Evolutionary conservation across 495 filamentous ascomycete genomes (phyloP).

Genomic region (Elasticomyces elasticus): DNA sequence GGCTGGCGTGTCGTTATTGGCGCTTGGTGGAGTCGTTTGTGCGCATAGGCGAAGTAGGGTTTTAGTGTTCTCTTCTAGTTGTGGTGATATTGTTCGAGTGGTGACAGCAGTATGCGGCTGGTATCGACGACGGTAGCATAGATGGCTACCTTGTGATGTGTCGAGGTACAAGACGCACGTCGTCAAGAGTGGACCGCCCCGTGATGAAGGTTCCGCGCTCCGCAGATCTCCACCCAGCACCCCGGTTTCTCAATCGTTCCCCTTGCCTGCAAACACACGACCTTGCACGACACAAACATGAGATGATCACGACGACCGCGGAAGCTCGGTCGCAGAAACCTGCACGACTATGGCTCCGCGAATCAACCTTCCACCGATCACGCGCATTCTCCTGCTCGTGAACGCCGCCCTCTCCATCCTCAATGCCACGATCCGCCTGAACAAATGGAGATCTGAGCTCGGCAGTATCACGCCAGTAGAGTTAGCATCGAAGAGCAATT

Average conservation of each 20-base stretch:
- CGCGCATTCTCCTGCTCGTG: conserved; percentile 65
- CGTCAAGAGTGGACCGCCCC: too few species aligned
- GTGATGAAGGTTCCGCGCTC: too few species aligned
- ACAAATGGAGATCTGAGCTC: conserved; percentile 39
- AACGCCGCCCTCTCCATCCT: conserved; percentile 68
- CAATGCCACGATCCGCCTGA: conserved; percentile 67
- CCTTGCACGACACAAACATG: too few species aligned
- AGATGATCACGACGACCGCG: conserved; percentile 19
- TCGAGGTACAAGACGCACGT: too few species aligned
- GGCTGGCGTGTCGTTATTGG: not conserved
- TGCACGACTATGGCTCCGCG: conserved; percentile 58
- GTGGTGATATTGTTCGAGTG: too few species aligned
- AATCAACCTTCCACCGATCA: conserved; percentile 87
- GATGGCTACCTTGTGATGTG: too few species aligned
- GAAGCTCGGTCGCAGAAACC: not conserved
- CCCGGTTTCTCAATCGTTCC: too few species aligned
- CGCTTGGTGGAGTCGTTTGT: not conserved
- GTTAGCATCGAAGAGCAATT: conserved; percentile 30
- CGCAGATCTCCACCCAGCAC: too few species aligned
- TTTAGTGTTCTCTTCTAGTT: not conserved
- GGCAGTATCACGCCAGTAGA: conserved; percentile 5
- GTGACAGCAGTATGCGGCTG: too few species aligned
- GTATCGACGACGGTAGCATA: too few species aligned
- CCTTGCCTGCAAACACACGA: too few species aligned
- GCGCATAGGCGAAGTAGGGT: not conserved